Evolutionary conservation across 2,329 filamentous ascomycete species (phyloP).

Genomic region (Colletotrichum truncatum): DNA sequence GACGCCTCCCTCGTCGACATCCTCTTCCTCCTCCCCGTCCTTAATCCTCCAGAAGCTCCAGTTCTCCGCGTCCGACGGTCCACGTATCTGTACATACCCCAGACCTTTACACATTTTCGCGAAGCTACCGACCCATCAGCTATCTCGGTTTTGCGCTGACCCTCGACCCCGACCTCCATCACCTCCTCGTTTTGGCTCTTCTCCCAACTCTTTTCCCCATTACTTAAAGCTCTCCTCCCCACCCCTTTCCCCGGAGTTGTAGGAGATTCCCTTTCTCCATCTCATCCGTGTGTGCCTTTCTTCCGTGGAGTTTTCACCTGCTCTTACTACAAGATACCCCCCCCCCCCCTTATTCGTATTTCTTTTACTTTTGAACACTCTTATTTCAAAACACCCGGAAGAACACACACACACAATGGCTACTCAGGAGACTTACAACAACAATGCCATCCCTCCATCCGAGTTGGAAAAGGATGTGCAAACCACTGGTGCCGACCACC

Average conservation of each 20-base stretch:
- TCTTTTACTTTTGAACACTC: not conserved
- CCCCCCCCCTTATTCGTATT: not conserved
- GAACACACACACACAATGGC: constrained; percentile 24
- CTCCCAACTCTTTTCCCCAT: constrained; percentile 15
- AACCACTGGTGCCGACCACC: constrained; percentile 23
- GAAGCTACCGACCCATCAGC: constrained; percentile 20
- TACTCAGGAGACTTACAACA: constrained; percentile 17
- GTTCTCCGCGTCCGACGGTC: constrained; percentile 20
- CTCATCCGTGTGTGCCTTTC: constrained; percentile 18
- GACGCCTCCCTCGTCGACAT: constrained; percentile 6
- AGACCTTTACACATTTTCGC: constrained; percentile 12
- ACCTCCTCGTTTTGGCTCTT: constrained; percentile 13
- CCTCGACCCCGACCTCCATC: constrained; percentile 14
- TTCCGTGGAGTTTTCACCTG: constrained; percentile 19
- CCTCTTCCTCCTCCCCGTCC: not conserved
- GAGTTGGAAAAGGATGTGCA: constrained; percentile 30
- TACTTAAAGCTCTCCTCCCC: constrained; percentile 27
- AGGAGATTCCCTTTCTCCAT: not conserved
- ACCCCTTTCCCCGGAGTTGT: not conserved
- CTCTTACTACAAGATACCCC: constrained; percentile 6
- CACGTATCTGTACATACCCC: constrained; percentile 28
- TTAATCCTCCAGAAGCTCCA: constrained; percentile 17
- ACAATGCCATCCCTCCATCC: constrained; percentile 9
- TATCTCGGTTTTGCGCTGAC: constrained; percentile 22
- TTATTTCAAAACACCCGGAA: constrained; percentile 15